Evolutionary conservation across 805 yeast species (phyloP).

Genomic region (Starmerella etchellsii): DNA sequence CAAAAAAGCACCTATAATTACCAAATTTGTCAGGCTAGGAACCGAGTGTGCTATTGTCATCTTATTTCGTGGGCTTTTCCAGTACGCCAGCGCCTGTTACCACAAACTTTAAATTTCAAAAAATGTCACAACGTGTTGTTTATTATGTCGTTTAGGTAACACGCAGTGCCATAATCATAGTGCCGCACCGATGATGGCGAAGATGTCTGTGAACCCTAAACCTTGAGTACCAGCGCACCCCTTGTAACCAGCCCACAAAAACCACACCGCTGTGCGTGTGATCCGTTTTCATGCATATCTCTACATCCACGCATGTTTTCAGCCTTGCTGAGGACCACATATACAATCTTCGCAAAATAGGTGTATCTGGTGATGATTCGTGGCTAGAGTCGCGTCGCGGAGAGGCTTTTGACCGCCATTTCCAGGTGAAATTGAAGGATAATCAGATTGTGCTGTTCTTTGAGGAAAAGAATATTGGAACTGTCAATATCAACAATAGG

Average conservation of each 20-base stretch:
- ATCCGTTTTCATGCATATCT: constrained; percentile 7
- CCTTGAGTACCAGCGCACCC: too few species aligned
- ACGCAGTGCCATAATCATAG: too few species aligned
- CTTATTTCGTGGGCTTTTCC: too few species aligned
- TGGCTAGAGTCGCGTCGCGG: constrained; percentile 22
- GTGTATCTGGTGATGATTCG: constrained; percentile 14
- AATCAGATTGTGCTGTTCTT: constrained; percentile 12
- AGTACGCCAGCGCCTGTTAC: too few species aligned
- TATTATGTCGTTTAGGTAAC: too few species aligned
- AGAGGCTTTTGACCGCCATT: constrained; percentile 19
- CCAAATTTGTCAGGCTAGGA: constrained; percentile 3
- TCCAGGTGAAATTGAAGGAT: constrained; percentile 8
- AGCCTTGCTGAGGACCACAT: constrained; percentile 15
- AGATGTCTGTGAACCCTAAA: too few species aligned
- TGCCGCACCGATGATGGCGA: too few species aligned
- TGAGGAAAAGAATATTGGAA: constrained; percentile 18
- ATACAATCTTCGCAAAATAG: constrained; percentile 13
- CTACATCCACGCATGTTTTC: constrained; percentile 15
- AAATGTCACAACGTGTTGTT: too few species aligned
- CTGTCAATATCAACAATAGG: constrained; percentile 4
- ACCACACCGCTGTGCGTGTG: too few species aligned
- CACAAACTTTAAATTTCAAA: too few species aligned
- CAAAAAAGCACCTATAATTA: constrained; percentile 14
- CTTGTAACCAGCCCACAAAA: too few species aligned
- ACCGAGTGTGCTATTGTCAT: too few species aligned